These are phyloP conservation scores for Athelia sp. DNA, from an alignment of 1,284 basidiomycete genomes.

Conservation along the genomic window DNA sequence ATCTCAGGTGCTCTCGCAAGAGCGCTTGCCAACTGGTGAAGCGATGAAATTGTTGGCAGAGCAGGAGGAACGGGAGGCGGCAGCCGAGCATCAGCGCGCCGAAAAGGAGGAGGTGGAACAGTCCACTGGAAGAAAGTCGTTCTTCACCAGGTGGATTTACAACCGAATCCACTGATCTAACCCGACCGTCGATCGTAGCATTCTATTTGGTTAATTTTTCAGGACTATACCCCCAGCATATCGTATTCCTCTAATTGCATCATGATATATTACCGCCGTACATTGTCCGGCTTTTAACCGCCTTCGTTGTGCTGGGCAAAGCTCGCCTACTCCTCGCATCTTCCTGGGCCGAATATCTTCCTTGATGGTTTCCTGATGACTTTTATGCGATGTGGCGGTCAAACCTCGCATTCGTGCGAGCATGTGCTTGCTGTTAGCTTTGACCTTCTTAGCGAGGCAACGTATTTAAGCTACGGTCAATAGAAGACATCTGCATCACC, in stretches of 20 bases:
- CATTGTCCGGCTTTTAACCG: no score
- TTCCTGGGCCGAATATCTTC: neutral
- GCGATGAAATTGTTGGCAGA: conserved; percentile 63
- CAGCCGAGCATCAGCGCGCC: conserved; percentile 45
- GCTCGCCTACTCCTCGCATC: neutral
- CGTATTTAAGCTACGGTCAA: no score
- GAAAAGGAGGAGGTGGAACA: conserved; percentile 50
- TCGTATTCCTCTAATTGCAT: no score
- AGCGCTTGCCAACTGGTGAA: conserved; percentile 33
- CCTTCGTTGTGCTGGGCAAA: no score
- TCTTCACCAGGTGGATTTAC: conserved; percentile 64
- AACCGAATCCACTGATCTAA: conserved; percentile 8
- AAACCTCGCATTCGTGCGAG: no score
- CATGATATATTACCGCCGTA: no score
- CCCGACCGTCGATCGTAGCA: conserved; percentile 7
- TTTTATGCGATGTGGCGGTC: no score
- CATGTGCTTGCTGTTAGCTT: no score
- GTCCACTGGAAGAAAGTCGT: conserved; percentile 41
- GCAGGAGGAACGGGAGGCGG: conserved; percentile 57
- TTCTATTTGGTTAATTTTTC: conserved; percentile 6
- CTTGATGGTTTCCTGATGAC: conserved; percentile 1
- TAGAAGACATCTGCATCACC: no score
- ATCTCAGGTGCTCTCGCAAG: conserved; percentile 17
- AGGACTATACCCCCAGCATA: no score
- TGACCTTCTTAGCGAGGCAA: no score